A percentile compares a stretch with the other conserved stretches of the same genome.
Evolutionary conservation across 176 grass and related monocot genomes (phyloP).

Genomic region (Alloteropsis semialata): DNA sequence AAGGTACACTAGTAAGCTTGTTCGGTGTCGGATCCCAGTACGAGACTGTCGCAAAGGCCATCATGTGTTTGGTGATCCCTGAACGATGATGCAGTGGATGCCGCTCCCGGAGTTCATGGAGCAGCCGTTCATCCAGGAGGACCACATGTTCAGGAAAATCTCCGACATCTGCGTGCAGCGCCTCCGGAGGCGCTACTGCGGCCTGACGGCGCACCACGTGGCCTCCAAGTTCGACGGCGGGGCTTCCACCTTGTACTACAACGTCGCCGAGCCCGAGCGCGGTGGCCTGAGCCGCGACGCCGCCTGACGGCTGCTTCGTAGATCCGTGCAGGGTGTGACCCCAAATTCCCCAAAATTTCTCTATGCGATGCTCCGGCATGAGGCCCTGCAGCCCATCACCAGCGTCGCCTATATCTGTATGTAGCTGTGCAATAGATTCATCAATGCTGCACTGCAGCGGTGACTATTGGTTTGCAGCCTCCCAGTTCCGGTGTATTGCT

Average conservation of each 20-base stretch:
- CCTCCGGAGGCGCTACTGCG: constrained; percentile 52
- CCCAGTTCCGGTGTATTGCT: not conserved
- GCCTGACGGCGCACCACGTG: constrained; percentile 56
- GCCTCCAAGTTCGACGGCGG: constrained; percentile 68
- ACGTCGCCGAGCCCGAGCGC: constrained; percentile 26
- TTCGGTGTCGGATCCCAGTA: not conserved
- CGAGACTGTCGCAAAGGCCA: not conserved
- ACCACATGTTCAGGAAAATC: constrained; percentile 68
- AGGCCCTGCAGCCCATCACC: too few species aligned
- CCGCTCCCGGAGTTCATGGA: constrained; percentile 49
- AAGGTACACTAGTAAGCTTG: constrained; percentile 37
- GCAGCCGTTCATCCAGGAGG: constrained; percentile 59
- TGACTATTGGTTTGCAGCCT: not conserved
- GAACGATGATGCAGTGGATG: constrained; percentile 52
- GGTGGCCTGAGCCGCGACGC: constrained; percentile 11
- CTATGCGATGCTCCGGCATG: not conserved
- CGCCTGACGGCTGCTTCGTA: constrained; percentile 6
- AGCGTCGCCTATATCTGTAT: too few species aligned
- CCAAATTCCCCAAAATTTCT: too few species aligned
- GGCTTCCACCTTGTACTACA: constrained; percentile 60
- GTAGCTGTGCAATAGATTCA: not conserved
- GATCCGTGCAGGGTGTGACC: too few species aligned
- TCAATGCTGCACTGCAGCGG: not conserved
- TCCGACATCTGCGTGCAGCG: constrained; percentile 58
- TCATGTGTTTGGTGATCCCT: not conserved